Percentiles rank a stretch among this genome's conserved stretches.
phyloP scores from a whole-genome alignment of 78 protist genomes.

The Pigoraptor vietnamica region DNA sequence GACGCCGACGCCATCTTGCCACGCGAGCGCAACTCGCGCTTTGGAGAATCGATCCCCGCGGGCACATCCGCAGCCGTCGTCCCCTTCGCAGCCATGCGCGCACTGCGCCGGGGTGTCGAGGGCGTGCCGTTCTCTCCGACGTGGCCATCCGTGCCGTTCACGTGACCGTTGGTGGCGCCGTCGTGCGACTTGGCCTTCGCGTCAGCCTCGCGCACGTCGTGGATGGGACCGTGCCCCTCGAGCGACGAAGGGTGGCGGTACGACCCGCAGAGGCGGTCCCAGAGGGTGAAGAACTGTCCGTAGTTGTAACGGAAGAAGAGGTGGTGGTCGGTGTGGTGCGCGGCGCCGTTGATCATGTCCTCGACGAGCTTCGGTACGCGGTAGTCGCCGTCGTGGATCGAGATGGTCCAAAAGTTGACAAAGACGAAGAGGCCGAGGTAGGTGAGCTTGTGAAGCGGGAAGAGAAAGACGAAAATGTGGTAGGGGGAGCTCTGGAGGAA shows the following conservation, averaged over 20 bases:
- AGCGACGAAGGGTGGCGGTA: slow-evolving; percentile 8
- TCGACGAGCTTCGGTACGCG: slow-evolving; percentile 5
- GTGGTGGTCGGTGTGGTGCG: slow-evolving; percentile 77
- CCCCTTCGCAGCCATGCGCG: not conserved
- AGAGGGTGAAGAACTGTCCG: slow-evolving; percentile 80
- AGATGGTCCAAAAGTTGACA: slow-evolving; percentile 78
- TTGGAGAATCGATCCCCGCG: not conserved
- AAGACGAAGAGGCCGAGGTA: slow-evolving; percentile 50
- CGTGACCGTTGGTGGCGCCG: too few relatives aligned
- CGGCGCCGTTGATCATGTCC: slow-evolving; percentile 25
- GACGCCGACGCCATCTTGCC: not conserved
- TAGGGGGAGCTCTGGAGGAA: slow-evolving; percentile 65
- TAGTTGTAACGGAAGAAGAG: slow-evolving; percentile 63
- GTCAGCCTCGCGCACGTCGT: not conserved
- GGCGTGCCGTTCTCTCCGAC: too few relatives aligned
- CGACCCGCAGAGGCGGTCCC: slow-evolving; percentile 69
- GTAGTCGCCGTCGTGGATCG: slow-evolving; percentile 67
- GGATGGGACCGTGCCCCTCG: not conserved
- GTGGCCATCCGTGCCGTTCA: too few relatives aligned
- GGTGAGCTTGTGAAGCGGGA: slow-evolving; percentile 56
- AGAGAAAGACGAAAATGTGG: slow-evolving; percentile 53
- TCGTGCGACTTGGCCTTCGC: not conserved
- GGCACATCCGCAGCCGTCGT: not conserved
- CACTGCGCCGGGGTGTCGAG: too few relatives aligned
- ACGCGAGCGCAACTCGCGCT: not conserved